These are phyloP conservation scores for Sisymbrium altissimum DNA, from an alignment of 345 rosid genomes.

Conservation along the genomic window DNA sequence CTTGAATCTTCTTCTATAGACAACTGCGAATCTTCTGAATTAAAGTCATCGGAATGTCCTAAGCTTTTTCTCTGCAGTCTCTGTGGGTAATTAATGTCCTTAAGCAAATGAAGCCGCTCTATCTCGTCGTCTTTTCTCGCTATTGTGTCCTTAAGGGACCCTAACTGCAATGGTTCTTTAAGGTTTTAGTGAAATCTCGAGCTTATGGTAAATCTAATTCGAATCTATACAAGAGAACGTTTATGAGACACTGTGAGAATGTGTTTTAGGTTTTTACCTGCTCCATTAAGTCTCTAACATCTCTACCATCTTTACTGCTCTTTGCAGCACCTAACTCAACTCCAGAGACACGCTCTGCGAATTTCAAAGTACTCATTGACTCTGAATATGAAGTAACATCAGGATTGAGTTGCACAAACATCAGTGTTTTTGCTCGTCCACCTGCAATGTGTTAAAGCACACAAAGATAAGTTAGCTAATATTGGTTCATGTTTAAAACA, in stretches of 20 bases:
- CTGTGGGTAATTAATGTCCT: slow-evolving; percentile 51
- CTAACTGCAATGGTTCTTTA: slow-evolving; percentile 45
- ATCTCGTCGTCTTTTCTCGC: slow-evolving; percentile 80
- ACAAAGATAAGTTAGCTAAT: not conserved
- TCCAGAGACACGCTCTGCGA: slow-evolving; percentile 83
- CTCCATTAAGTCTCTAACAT: slow-evolving; percentile 75
- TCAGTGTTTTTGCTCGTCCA: slow-evolving; percentile 80
- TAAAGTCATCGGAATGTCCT: slow-evolving; percentile 26
- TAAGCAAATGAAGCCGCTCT: slow-evolving; percentile 63
- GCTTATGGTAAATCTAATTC: not conserved
- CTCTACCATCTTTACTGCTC: slow-evolving; percentile 72
- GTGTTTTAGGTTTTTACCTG: slow-evolving; percentile 42
- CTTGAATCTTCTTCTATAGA: slow-evolving; percentile 18
- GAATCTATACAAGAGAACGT: not conserved
- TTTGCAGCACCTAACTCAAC: slow-evolving; percentile 87
- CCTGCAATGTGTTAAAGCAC: slow-evolving; percentile 44
- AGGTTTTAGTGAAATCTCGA: not conserved
- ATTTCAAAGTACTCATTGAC: slow-evolving; percentile 83
- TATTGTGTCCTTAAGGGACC: slow-evolving; percentile 78
- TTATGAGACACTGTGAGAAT: not conserved
- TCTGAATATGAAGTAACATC: slow-evolving; percentile 69
- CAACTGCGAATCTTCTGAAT: slow-evolving; percentile 22
- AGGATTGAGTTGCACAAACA: slow-evolving; percentile 93
- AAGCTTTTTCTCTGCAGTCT: slow-evolving; percentile 15
- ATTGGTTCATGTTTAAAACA: not conserved